These are phyloP conservation scores for Emiliania huxleyi DNA, from an alignment of 78 protist species.

Conservation along the genomic window DNA sequence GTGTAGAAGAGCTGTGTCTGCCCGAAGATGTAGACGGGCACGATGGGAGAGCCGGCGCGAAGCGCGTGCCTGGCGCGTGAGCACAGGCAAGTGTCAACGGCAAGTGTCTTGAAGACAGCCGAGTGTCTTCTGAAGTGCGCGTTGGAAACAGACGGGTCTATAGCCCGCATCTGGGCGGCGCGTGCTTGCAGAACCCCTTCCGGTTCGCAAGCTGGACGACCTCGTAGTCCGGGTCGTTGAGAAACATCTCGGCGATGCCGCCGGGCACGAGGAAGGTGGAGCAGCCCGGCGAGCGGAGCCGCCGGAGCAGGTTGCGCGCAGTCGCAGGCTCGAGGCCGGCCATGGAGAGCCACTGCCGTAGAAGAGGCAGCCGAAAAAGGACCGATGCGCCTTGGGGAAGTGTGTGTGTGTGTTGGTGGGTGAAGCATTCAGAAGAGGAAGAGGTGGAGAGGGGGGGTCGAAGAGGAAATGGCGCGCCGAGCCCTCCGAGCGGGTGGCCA, in stretches of 20 bases:
- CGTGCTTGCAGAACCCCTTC: neutral
- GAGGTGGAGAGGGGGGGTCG: no score
- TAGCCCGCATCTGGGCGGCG: no score
- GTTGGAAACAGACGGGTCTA: no score
- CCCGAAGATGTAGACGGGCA: constrained; percentile 13
- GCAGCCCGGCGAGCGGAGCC: neutral
- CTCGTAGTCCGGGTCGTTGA: neutral
- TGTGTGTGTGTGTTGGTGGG: no score
- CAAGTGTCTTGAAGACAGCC: no score
- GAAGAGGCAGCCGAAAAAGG: neutral
- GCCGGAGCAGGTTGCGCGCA: neutral
- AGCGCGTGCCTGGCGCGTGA: no score
- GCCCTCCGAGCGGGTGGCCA: neutral
- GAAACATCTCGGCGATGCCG: constrained; percentile 12
- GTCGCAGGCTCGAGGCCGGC: neutral
- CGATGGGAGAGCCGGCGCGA: neutral
- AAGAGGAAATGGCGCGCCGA: no score
- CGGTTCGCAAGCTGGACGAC: neutral
- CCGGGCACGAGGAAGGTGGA: neutral
- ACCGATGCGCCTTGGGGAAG: no score
- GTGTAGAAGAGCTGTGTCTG: constrained; percentile 19
- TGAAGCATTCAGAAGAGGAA: no score
- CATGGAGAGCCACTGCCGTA: neutral
- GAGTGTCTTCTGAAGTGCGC: no score
- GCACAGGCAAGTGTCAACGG: no score